phyloP scores from a whole-genome alignment of 176 grass and related monocot genomes.

The Thalia dealbata region DNA sequence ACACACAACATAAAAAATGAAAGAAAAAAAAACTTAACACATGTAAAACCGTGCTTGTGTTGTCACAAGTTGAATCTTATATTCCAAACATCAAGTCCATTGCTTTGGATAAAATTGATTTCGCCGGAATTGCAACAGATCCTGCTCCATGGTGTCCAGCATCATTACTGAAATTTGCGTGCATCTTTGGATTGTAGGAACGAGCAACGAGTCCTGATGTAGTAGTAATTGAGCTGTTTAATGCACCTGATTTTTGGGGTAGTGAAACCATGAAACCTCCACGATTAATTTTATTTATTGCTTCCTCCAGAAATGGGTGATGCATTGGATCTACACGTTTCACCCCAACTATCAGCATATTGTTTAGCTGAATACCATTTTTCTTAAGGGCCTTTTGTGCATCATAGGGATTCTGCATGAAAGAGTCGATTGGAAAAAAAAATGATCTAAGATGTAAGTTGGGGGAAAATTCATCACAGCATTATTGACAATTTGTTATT shows the following conservation, averaged over 20 bases:
- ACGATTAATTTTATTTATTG: slow-evolving; percentile 24
- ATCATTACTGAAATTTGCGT: slow-evolving; percentile 4
- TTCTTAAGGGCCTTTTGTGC: slow-evolving; percentile 66
- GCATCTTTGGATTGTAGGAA: slow-evolving; percentile 30
- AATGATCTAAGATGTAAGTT: not conserved
- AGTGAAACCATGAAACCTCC: slow-evolving; percentile 28
- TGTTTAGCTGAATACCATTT: slow-evolving; percentile 63
- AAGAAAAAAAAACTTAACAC: not conserved
- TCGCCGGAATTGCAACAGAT: slow-evolving; percentile 74
- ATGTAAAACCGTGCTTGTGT: too few relatives aligned
- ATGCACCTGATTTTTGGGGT: slow-evolving; percentile 26
- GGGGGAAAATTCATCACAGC: too few relatives aligned
- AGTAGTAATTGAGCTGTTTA: slow-evolving; percentile 16
- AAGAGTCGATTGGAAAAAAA: not conserved
- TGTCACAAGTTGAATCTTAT: slow-evolving; percentile 10
- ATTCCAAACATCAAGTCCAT: slow-evolving; percentile 92
- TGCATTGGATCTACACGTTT: slow-evolving; percentile 67
- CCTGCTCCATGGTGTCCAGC: slow-evolving; percentile 18
- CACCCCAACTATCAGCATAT: slow-evolving; percentile 69
- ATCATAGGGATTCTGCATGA: slow-evolving; percentile 49
- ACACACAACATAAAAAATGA: not conserved
- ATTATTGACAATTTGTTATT: too few relatives aligned
- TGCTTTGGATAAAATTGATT: slow-evolving; percentile 61
- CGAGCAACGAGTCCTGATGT: not conserved
- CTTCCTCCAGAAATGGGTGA: slow-evolving; percentile 45